Evolutionary conservation across 768 basidiomycete genomes (phyloP), one percentile per base, ranked within the genome.

Genomic region (Lactifluus piperatus): DNA sequence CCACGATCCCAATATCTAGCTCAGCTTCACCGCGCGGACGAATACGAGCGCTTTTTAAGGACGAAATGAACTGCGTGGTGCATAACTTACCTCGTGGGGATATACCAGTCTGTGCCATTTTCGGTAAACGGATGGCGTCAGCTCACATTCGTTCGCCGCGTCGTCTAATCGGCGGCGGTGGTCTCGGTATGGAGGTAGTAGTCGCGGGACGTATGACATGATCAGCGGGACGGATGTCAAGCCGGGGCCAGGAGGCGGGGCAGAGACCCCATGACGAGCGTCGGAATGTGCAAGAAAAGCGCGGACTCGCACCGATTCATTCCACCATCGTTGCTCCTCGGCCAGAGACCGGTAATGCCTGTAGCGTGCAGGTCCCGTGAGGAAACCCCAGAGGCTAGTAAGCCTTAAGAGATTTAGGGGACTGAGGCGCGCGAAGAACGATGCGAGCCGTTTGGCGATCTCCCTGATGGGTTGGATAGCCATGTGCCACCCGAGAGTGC

Each of bases 21-120:
- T 43, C 20, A 43, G 41, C 41, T 22, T 22, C 41, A 39, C 16
- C 14, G 37, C 41, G 24, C n/a, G n/a, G 24, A 18, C 10, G 24
- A n/a, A n/a, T n/a, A n/a, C n/a, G n/a, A n/a, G n/a, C n/a, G n/a
- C n/a, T 8, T n/a, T 45, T 10, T 43, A 65, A n/a, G n/a, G n/a
- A n/a, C n/a, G n/a, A n/a, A n/a, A n/a, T n/a, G n/a, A n/a, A n/a
- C n/a, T n/a, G n/a, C n/a, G n/a, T n/a, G n/a, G n/a, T n/a, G n/a
- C n/a, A n/a, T n/a, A n/a, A n/a, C 45, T 64, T 56, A 79, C 78
- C 64, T 73, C 61, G 18, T 71, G 69, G 20, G 64, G 72, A 51
- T 74, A 77, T 22, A 77, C 75, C 73, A 79, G 75, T 11, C 72
- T 67, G 54, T 79, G 76, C 78, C 77, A 79, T 62, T 78, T 79